Percentiles rank a stretch among this genome's conserved stretches.
Conservation (phyloP, 2,329 filamentous ascomycete genomes). For the Xylaria sp. region DNA sequence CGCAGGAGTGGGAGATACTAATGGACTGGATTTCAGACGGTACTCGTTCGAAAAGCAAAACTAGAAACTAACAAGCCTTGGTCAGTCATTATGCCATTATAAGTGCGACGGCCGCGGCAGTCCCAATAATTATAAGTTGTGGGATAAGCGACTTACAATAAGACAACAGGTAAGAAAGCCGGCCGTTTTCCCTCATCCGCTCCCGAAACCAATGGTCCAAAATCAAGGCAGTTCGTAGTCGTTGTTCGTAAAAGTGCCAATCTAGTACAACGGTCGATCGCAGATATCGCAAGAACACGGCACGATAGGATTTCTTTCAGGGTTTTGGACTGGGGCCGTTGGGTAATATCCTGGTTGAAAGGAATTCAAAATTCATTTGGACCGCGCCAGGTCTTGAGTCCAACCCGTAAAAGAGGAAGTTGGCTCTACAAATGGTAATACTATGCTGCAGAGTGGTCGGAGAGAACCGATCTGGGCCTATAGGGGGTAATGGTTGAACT, state of each 20-base stretch:
- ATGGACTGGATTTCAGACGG: conserved; percentile 31
- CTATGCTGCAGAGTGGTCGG: conserved; percentile 1
- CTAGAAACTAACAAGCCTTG: conserved; percentile 33
- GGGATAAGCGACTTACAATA: conserved; percentile 30
- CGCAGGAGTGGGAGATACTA: conserved; percentile 32
- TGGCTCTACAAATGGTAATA: conserved; percentile 16
- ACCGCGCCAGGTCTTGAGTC: conserved; percentile 16
- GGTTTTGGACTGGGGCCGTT: conserved; percentile 16
- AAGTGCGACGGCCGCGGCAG: conserved; percentile 9
- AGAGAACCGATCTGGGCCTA: conserved; percentile 14
- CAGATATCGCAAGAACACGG: conserved; percentile 19
- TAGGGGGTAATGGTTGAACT: conserved; percentile 8
- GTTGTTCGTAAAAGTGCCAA: conserved; percentile 7
- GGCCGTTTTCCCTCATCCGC: conserved; percentile 2
- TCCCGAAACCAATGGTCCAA: not conserved
- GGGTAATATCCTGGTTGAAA: conserved; percentile 1
- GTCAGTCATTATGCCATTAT: conserved; percentile 36
- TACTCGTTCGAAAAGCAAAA: conserved; percentile 34
- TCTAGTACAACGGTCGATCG: not conserved
- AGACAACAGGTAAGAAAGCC: conserved; percentile 5
- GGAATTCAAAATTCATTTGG: conserved; percentile 13
- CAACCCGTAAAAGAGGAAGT: conserved; percentile 12
- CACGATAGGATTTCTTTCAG: conserved; percentile 16
- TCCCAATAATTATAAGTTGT: conserved; percentile 9
- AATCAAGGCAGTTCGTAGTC: not conserved